Base-by-base conservation (phyloP, 306 rosid species). In the Senna siamea region DNA sequence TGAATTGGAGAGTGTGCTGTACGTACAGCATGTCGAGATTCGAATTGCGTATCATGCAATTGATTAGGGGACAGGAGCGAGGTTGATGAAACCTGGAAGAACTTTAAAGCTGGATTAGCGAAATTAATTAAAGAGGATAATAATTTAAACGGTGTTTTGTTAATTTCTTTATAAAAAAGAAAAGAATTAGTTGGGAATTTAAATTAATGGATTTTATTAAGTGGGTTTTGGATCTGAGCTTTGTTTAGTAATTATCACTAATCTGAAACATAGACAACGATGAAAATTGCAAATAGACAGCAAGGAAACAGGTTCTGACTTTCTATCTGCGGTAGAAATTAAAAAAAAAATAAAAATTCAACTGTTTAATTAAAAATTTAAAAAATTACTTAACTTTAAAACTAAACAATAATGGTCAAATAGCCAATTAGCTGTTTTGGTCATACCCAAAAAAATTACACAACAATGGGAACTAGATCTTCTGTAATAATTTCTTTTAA, bases 151-250 rank as follows among this genome's bases (percentile, higher is more conserved):
- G 6, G 10, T 13, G 4, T 8, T 5, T 47, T 43, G 10, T 4
- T 13, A 50, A 64, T n/a, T 34, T 18, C 63, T n/a, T 56, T 4
- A 9, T 19, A 17, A 6, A 30, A 70, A 70, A 37, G 56, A 30
- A 57, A 73, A 13, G 56, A 66, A 59, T 73, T 74, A 74, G 52
- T 74, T 44, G 73, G 69, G 57, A 62, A 55, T 62, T 80, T 69
- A 60, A 69, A 80, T 46, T 46, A 32, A 0, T 10, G 19, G 48
- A 54, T 44, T 71, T 78, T 54, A 32, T 74, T 70, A 57, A 80
- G 48, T 53, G 26, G 20, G 84, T 75, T 80, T 80, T 80, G 80
- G 78, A 80, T 80, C 77, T 63, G 58, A 46, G 54, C 52, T 70
- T 48, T 12, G 57, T 32, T 15, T 35, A 60, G 2, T 62, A 41